phyloP scores from a whole-genome alignment of 192 early-diverging fungal species.

The Coemansia sp. region DNA sequence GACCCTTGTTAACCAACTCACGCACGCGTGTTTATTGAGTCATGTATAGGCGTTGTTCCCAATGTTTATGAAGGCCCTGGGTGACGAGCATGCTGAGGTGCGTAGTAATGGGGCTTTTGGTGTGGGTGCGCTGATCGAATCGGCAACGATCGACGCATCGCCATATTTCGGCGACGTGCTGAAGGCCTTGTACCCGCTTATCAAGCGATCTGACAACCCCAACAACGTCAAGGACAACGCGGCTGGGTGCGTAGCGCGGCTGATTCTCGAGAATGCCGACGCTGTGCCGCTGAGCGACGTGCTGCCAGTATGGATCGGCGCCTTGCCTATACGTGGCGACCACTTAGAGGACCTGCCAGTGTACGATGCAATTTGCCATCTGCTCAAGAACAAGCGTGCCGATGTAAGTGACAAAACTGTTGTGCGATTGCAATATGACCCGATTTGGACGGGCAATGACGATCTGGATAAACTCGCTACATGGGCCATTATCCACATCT shows the following conservation, averaged over 20 bases:
- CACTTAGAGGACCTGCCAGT: slow-evolving; percentile 77
- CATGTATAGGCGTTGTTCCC: slow-evolving; percentile 58
- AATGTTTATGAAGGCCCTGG: slow-evolving; percentile 67
- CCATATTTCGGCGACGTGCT: slow-evolving; percentile 66
- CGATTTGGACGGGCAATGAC: not conserved
- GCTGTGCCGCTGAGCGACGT: slow-evolving; percentile 71
- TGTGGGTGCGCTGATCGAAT: slow-evolving; percentile 67
- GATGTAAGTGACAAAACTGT: slow-evolving; percentile 32
- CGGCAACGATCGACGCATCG: slow-evolving; percentile 66
- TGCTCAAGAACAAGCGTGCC: slow-evolving; percentile 55
- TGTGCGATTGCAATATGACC: not conserved
- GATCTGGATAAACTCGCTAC: not conserved
- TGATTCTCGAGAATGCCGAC: slow-evolving; percentile 65
- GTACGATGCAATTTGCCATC: slow-evolving; percentile 64
- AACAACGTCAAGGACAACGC: slow-evolving; percentile 69
- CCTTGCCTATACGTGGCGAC: slow-evolving; percentile 72
- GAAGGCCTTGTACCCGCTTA: slow-evolving; percentile 63
- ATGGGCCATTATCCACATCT: not conserved
- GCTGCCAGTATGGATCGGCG: slow-evolving; percentile 63
- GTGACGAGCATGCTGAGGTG: slow-evolving; percentile 78
- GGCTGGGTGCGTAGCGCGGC: slow-evolving; percentile 73
- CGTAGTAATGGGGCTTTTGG: slow-evolving; percentile 84
- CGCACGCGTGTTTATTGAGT: not conserved
- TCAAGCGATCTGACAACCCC: slow-evolving; percentile 49
- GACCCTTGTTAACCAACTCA: not conserved